These are phyloP conservation scores for Candida sanyaensis DNA, from an alignment of 1,139 yeast species.

Conservation along the genomic window DNA sequence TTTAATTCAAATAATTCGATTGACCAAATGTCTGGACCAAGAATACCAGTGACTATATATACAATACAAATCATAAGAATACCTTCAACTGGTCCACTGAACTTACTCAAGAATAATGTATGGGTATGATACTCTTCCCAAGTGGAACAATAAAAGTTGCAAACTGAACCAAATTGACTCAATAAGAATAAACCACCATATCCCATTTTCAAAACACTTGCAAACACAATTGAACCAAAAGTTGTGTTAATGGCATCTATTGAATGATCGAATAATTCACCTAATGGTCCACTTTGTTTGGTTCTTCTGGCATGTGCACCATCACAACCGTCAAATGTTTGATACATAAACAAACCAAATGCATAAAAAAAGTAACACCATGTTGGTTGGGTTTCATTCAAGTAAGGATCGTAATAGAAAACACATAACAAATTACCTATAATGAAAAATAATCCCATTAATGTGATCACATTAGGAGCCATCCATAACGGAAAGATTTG, in stretches of 20 bases:
- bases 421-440: slow-evolving; percentile 63
- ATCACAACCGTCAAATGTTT: slow-evolving; percentile 95
- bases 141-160: slow-evolving; percentile 85
- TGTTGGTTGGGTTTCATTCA: slow-evolving; percentile 61
- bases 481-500: slow-evolving; percentile 75
- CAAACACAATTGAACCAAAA: slow-evolving; percentile 70
- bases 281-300: slow-evolving; percentile 92
- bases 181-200: slow-evolving; percentile 62
- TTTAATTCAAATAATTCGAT: slow-evolving; percentile 32
- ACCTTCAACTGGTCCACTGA: slow-evolving; percentile 97
- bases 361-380: slow-evolving; percentile 87
- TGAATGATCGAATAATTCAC: slow-evolving; percentile 93
- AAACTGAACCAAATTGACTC: slow-evolving; percentile 74
- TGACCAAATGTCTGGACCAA: slow-evolving; percentile 74
- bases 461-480: slow-evolving; percentile 89
- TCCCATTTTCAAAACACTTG: slow-evolving; percentile 73
- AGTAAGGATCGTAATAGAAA: slow-evolving; percentile 72
- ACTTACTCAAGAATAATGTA: slow-evolving; percentile 71
- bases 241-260: slow-evolving; percentile 91
- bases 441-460: slow-evolving; percentile 74
- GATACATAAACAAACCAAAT: slow-evolving; percentile 83
- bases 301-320: slow-evolving; percentile 94
- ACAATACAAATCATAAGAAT: slow-evolving; percentile 62
- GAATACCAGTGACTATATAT: slow-evolving; percentile 62
- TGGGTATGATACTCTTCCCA: slow-evolving; percentile 98